Evolutionary conservation across 164 flowering plant genomes (phyloP), one percentile per base, ranked within the genome.

Genomic region (Aristolochia fimbriata): DNA sequence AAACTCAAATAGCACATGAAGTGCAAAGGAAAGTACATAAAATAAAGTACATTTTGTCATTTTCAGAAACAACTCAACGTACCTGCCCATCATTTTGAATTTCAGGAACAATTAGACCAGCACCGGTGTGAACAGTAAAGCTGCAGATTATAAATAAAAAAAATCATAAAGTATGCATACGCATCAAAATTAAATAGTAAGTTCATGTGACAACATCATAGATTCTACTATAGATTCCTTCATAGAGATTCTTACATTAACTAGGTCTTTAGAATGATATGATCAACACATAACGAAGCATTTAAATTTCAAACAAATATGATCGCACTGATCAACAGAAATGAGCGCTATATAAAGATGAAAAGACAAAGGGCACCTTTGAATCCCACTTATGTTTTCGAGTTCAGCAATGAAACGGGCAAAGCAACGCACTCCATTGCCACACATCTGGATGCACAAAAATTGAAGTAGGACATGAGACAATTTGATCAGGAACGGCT

Each of bases 391-490:
- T 51, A 84, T 69, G 73, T 83, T 83, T 43, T 91, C 88, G 73
- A 91, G 84, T 72, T 86, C 83, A 8, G 91, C 84, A 62, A 94
- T 76, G 64, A 86, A 94, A 68, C 81, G 84, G 41, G 99, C 99
- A 76, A 88, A 85, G 81, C 99, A 94, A 60, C 97, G 78, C 55
- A 88, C 83, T 64, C 97, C 99, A 77, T 94, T 94, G 47, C 99
- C 99, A 77, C 99, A 94, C 99, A 91, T 94, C 96, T 89, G 70
- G 13, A 66, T 62, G 9, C 51, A 25, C 30, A 55, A 21, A 65
- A 25, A 45, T 37, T 37, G 43, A 37, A 10, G 43, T 37, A 6
- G 9, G 12, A 37, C 8, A 10, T 37, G 11, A 37, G 43, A 37
- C 4, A 37, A 37, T 37, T 1, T 37, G 43, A 37, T 37, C 1